These are phyloP conservation scores for Naganishia randhawae DNA, from an alignment of 768 basidiomycete species.

Conservation along the genomic window DNA sequence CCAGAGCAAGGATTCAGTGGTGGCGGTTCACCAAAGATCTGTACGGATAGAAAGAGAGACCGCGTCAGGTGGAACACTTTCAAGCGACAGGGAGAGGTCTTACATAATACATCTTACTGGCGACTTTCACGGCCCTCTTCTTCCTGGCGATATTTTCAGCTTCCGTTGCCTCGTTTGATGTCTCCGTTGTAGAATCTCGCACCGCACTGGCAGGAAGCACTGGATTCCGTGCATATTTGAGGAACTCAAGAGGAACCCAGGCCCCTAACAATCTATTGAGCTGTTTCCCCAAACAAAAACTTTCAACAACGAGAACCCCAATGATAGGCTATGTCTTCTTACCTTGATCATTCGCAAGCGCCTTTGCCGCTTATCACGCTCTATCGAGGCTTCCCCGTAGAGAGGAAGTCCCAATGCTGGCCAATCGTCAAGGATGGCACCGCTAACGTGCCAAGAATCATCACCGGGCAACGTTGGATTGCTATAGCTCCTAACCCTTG, in stretches of 20 bases:
- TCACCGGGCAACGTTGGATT: neutral
- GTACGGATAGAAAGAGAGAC: neutral
- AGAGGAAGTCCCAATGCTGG: neutral
- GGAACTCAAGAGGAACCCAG: neutral
- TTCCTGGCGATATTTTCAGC: neutral
- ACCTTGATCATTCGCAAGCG: constrained; percentile 8
- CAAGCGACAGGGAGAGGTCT: neutral
- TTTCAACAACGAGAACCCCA: neutral
- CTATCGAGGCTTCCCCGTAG: neutral
- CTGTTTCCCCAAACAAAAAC: neutral
- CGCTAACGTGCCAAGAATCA: neutral
- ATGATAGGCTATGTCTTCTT: neutral
- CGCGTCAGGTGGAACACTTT: neutral
- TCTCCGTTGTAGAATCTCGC: neutral
- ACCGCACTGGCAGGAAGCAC: neutral
- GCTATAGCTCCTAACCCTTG: constrained; percentile 3
- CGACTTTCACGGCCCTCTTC: constrained; percentile 20
- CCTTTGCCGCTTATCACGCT: neutral
- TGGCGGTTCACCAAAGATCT: constrained; percentile 5
- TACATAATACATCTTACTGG: constrained; percentile 18
- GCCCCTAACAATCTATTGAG: constrained; percentile 15
- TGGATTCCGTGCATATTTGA: neutral
- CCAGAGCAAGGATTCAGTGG: neutral
- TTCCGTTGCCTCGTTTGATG: neutral
- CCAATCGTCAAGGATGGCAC: neutral